Conservation (phyloP, 75 land plant species). For the Pseudotsuga menziesii region DNA sequence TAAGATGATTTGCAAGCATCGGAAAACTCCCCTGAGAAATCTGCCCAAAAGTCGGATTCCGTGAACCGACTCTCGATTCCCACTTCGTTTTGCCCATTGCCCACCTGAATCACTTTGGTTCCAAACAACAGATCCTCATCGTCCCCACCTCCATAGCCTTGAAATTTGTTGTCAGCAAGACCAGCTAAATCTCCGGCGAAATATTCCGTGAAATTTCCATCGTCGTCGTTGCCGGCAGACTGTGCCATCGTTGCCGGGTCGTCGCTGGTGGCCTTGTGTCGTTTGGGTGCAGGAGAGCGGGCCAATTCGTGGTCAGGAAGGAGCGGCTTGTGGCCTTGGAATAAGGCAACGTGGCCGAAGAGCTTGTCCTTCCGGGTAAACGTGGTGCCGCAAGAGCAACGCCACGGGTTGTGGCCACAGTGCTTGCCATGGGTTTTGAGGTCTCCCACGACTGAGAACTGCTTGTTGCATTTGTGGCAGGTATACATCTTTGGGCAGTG, state of each 20-base stretch:
- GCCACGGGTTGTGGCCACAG: conserved; percentile 72
- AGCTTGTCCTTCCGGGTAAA: conserved; percentile 92
- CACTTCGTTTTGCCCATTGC: no score
- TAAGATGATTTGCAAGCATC: background rate
- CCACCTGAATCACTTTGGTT: no score
- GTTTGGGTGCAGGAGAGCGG: background rate
- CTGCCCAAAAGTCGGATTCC: background rate
- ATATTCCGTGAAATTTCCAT: no score
- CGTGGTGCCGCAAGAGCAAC: conserved; percentile 83
- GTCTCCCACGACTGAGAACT: conserved; percentile 77
- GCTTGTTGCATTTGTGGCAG: conserved; percentile 66
- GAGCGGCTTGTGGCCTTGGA: conserved; percentile 78
- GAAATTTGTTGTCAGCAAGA: no score
- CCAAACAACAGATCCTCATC: no score
- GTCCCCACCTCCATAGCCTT: no score
- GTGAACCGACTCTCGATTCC: background rate
- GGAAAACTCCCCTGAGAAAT: background rate
- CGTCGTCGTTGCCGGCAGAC: background rate
- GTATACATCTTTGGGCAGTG: conserved; percentile 90
- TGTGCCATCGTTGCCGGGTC: background rate
- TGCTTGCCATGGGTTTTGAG: conserved; percentile 71
- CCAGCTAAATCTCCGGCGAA: no score
- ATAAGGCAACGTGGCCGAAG: conserved; percentile 77
- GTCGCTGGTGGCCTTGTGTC: background rate
- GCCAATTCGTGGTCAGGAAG: background rate